phyloP scores from a whole-genome alignment of 2,329 filamentous ascomycete species.

The Pseudogymnoascus sp. region DNA sequence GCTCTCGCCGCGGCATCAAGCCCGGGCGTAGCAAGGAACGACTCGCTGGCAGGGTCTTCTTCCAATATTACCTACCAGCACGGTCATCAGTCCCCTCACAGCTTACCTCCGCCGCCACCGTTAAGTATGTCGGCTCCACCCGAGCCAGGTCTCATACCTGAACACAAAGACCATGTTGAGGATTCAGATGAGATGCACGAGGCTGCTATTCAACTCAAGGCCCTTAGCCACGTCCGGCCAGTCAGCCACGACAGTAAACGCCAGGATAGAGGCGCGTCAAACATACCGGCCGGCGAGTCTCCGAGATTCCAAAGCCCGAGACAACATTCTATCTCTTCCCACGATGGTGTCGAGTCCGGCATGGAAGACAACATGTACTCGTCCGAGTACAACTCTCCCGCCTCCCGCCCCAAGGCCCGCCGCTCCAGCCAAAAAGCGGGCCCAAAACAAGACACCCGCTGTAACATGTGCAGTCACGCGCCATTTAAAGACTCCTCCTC shows the following conservation, averaged over 20 bases:
- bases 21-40: slow-evolving; percentile 35
- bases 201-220: slow-evolving; percentile 58
- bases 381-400: slow-evolving; percentile 27
- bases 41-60: slow-evolving; percentile 25
- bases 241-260: slow-evolving; percentile 36
- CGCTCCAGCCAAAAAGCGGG: slow-evolving; percentile 27
- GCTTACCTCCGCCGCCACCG: neutral
- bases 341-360: slow-evolving; percentile 31
- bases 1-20: slow-evolving; percentile 24
- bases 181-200: slow-evolving; percentile 63
- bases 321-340: slow-evolving; percentile 36
- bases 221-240: slow-evolving; percentile 53
- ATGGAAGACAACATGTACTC: slow-evolving; percentile 32
- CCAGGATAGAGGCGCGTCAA: slow-evolving; percentile 26
- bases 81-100: neutral
- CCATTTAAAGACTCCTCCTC: slow-evolving; percentile 61
- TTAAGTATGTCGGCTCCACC: neutral
- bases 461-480: slow-evolving; percentile 51
- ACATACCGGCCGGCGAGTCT: slow-evolving; percentile 22
- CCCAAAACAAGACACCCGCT: slow-evolving; percentile 53
- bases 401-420: slow-evolving; percentile 25
- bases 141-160: slow-evolving; percentile 17
- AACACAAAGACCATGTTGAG: slow-evolving; percentile 42
- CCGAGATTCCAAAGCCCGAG: slow-evolving; percentile 27
- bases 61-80: slow-evolving; percentile 7